Evolutionary conservation across 169 alveolate species (phyloP).

Genomic region (Plasmodium billcollinsi): DNA sequence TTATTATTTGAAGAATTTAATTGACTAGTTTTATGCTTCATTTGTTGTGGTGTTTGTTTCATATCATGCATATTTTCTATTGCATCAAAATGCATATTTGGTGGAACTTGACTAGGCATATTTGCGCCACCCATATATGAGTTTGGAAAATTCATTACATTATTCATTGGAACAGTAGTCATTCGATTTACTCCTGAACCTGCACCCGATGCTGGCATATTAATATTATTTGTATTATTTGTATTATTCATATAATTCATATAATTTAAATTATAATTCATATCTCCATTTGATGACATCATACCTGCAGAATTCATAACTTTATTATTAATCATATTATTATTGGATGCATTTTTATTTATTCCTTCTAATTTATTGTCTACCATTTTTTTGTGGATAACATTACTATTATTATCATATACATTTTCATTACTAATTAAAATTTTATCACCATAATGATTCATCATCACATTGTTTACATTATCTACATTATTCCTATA

Average conservation of each 20-base stretch:
- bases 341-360: background rate
- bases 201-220: slow-evolving; percentile 1
- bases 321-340: slow-evolving; percentile 7
- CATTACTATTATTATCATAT: slow-evolving; percentile 17
- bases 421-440: slow-evolving; percentile 19
- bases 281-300: background rate
- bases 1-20: background rate
- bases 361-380: slow-evolving; percentile 17
- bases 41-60: slow-evolving; percentile 41
- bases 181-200: slow-evolving; percentile 17
- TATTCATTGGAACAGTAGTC: slow-evolving; percentile 29
- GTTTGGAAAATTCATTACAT: slow-evolving; percentile 41
- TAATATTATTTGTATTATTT: background rate
- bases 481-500: slow-evolving; percentile 9
- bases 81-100: slow-evolving; percentile 21
- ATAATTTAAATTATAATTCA: slow-evolving; percentile 13
- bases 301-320: slow-evolving; percentile 4
- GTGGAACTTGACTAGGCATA: slow-evolving; percentile 13
- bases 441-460: slow-evolving; percentile 6
- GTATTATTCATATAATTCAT: slow-evolving; percentile 21
- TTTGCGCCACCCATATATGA: slow-evolving; percentile 30
- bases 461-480: background rate
- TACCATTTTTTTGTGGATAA: background rate
- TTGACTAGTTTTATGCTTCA: slow-evolving; percentile 43
- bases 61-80: slow-evolving; percentile 44